phyloP scores from a whole-genome alignment of 208 protist genomes.

The Crithidia fasciculata region DNA sequence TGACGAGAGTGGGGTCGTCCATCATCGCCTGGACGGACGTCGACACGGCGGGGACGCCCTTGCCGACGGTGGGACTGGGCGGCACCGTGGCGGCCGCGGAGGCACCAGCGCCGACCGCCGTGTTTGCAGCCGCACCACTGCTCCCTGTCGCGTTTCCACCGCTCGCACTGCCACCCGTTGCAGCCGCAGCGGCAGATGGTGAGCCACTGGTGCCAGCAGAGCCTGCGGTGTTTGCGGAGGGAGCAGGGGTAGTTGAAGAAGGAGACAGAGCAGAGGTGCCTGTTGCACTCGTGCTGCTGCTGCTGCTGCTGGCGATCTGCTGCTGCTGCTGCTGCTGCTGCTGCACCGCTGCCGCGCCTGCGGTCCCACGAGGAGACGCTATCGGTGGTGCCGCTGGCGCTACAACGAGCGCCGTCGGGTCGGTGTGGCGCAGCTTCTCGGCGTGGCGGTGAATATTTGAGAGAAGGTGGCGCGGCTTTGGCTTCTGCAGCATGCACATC shows the following conservation, averaged over 20 bases:
- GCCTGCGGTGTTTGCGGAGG: too few relatives aligned
- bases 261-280: not conserved
- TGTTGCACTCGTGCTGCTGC: too few relatives aligned
- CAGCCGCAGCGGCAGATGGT: not conserved
- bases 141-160: not conserved
- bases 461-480: constrained; percentile 36
- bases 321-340: not conserved
- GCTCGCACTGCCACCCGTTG: not conserved
- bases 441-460: constrained; percentile 34
- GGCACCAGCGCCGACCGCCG: not conserved
- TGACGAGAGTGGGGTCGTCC: constrained; percentile 40
- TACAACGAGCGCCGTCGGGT: constrained; percentile 2
- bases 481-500: constrained; percentile 77
- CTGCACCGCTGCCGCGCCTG: not conserved
- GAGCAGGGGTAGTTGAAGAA: too few relatives aligned
- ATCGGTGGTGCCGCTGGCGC: not conserved
- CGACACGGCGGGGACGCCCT: not conserved
- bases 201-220: too few relatives aligned
- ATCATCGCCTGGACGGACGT: constrained; percentile 17
- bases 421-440: constrained; percentile 25
- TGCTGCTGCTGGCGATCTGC: not conserved
- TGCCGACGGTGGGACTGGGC: not conserved
- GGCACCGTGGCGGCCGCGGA: not conserved
- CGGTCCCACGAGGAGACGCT: constrained; percentile 3
- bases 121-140: constrained; percentile 4